Percentiles rank a stretch among this genome's conserved stretches.
phyloP scores from a whole-genome alignment of 306 rosid genomes.

The Urtica urens region DNA sequence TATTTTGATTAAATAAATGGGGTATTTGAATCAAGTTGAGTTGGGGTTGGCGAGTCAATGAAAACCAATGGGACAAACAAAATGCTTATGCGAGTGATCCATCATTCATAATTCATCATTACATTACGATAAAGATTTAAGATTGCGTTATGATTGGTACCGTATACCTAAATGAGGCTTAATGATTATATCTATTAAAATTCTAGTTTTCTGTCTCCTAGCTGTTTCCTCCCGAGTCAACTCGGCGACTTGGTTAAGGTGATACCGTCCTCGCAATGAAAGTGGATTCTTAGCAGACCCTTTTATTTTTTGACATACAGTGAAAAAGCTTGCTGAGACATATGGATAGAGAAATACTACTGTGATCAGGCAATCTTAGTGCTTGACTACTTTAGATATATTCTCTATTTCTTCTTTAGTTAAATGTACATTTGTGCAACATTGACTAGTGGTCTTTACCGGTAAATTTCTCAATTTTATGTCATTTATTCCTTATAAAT shows the following conservation, averaged over 20 bases:
- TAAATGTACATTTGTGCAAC: conserved; percentile 25
- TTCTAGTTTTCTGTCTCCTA: not conserved
- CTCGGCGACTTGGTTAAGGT: conserved; percentile 7
- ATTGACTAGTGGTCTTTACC: too few species aligned
- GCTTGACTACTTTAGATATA: conserved; percentile 37
- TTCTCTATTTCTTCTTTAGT: conserved; percentile 16
- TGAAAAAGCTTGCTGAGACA: conserved; percentile 10
- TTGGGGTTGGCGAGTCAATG: conserved; percentile 7
- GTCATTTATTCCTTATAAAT: too few species aligned
- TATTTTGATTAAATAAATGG: too few species aligned
- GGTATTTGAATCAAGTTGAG: conserved; percentile 15
- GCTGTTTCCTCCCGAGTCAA: conserved; percentile 6
- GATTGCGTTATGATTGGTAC: not conserved
- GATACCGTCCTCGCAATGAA: not conserved
- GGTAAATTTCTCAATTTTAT: too few species aligned
- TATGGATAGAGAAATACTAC: conserved; percentile 14
- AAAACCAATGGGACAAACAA: not conserved
- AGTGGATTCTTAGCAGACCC: conserved; percentile 35
- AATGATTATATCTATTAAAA: conserved; percentile 6
- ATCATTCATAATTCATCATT: not conserved
- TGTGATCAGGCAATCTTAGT: conserved; percentile 23
- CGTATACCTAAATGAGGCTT: not conserved
- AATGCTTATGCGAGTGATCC: not conserved
- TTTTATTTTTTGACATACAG: not conserved
- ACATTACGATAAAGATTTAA: not conserved